Evolutionary conservation across 148 eudicot species (phyloP).

Genomic region (Rhododendron ovatum): DNA sequence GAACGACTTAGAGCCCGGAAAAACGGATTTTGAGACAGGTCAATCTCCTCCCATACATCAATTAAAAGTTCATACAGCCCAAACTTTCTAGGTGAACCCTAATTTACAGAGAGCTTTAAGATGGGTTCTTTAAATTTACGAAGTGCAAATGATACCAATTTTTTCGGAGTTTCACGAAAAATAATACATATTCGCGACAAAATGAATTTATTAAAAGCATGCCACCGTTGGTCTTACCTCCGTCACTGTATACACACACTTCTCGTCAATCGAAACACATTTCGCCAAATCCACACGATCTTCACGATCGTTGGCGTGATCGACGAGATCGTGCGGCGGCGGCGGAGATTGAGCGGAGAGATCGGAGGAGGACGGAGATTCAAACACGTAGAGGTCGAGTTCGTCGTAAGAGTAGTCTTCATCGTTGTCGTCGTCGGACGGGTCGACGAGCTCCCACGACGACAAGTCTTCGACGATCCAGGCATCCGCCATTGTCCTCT

Average conservation of each 20-base stretch:
- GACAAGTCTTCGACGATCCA: slow-evolving; percentile 27
- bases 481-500: neutral
- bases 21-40: no score
- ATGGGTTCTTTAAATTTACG: no score
- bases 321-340: neutral
- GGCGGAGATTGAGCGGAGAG: slow-evolving; percentile 1
- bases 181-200: no score
- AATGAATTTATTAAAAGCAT: neutral
- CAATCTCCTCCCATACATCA: no score
- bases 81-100: no score
- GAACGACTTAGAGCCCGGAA: no score
- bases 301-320: neutral
- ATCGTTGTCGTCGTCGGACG: slow-evolving; percentile 17
- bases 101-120: no score
- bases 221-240: neutral
- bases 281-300: neutral
- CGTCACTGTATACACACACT: neutral
- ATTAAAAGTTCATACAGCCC: no score
- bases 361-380: slow-evolving; percentile 10
- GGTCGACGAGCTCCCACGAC: slow-evolving; percentile 45
- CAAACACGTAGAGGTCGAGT: neutral
- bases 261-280: neutral
- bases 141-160: no score
- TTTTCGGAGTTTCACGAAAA: no score
- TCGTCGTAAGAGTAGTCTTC: slow-evolving; percentile 5